Evolutionary conservation across 106 monocot species (phyloP), one percentile per base, ranked within the genome.

Genomic region (Iris macrosiphon): DNA sequence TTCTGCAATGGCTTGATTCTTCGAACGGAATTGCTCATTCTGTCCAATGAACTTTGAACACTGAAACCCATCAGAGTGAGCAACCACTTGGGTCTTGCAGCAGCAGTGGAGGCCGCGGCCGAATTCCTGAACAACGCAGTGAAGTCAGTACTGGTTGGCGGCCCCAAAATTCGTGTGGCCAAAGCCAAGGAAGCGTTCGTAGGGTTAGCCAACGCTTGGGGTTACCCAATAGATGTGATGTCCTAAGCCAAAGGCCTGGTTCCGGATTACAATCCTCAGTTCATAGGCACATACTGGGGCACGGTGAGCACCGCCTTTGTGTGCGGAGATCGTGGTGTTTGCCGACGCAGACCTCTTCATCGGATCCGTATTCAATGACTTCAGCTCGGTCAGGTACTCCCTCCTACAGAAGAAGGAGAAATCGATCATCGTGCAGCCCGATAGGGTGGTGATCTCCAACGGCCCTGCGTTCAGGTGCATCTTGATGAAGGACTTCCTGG

Each of bases 391-490:
- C 11, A 67, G 74, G n/a, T 74, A 74, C 54, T 74, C 74, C 7
- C 61, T 74, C 2, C 47, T 74, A 28, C 66, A 67, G 17, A 74
- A 74, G 67, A 74, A 74, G 67, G 75, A 75, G 68, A 75, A 75
- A 63, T 29, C 62, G 22, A 63, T 75, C 47, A 61, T 75, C 23
- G 75, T 75, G 52, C 75, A 75, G 62, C 75, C 75, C 31, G 63
- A 75, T 3, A 46, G 75, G 22, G 75, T 75, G 37, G 69, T 69
- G 25, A 40, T 75, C 1, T 68, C 38, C 15, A 68, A 75, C 45
- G 75, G 76, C 2, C 76, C 76, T 33, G 57, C 76, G 3, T 76
- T 76, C 39, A 70, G 76, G 19, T 76, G 76, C 43, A 49, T 76
- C 15, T 52, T 76, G 34, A 76, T 76, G 76, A 70, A 69, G 42